Evolutionary conservation across 768 basidiomycete genomes (phyloP).

Genomic region (Phallus indusiatus): DNA sequence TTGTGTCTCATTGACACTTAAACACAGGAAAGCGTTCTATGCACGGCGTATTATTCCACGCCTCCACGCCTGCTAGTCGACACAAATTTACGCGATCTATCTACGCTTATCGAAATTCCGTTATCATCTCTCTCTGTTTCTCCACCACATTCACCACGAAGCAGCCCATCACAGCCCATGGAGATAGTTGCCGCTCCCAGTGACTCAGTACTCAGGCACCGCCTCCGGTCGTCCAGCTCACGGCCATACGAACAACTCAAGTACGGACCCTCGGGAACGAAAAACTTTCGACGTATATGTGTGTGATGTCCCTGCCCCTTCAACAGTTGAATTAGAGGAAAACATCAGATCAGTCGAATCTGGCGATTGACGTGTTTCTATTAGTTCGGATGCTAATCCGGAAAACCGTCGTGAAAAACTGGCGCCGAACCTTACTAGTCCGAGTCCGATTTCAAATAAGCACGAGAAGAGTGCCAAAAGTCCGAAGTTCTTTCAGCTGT

Average conservation of each 20-base stretch:
- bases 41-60: too few relatives aligned
- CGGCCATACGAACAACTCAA: neutral
- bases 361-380: too few relatives aligned
- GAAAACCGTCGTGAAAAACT: neutral
- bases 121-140: neutral
- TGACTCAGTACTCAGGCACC: conserved; percentile 32
- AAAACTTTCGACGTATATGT: neutral
- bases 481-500: conserved; percentile 46
- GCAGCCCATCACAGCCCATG: conserved; percentile 36
- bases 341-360: neutral
- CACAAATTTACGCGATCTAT: too few relatives aligned
- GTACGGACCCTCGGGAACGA: neutral
- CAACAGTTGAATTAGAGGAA: neutral
- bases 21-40: too few relatives aligned
- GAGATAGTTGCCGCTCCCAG: conserved; percentile 42
- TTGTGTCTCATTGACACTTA: too few relatives aligned
- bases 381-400: too few relatives aligned
- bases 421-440: conserved; percentile 25
- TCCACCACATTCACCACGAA: neutral
- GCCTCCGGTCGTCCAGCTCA: conserved; percentile 15
- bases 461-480: conserved; percentile 26
- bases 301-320: neutral
- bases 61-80: conserved; percentile 50
- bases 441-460: conserved; percentile 23
- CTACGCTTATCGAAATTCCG: neutral